Evolutionary conservation across 805 yeast species (phyloP).

Genomic region (Debaryomyces tyrocola): DNA sequence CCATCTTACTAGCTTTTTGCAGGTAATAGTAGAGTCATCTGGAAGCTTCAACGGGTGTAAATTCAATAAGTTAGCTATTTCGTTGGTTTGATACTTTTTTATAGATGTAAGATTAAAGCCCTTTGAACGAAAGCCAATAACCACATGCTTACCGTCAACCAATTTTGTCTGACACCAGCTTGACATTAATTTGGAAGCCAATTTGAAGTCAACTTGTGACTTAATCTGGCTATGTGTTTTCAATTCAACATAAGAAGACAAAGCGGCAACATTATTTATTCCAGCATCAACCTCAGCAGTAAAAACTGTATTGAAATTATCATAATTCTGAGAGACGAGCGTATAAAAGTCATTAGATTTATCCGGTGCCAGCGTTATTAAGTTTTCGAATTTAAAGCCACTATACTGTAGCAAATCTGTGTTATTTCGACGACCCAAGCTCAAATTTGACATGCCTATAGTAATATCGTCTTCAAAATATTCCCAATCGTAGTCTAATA

Average conservation of each 20-base stretch:
- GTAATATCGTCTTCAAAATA: constrained; percentile 3
- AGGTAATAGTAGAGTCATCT: constrained; percentile 7
- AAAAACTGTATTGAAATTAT: constrained; percentile 10
- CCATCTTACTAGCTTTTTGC: constrained; percentile 14
- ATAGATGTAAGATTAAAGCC: constrained; percentile 12
- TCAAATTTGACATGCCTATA: not conserved
- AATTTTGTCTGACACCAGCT: constrained; percentile 20
- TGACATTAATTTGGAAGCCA: constrained; percentile 6
- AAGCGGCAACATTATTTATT: constrained; percentile 3
- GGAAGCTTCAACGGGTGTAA: constrained; percentile 6
- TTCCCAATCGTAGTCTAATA: constrained; percentile 20
- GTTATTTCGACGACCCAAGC: not conserved
- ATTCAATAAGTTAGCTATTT: constrained; percentile 8
- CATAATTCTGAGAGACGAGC: constrained; percentile 11
- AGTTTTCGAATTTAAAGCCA: constrained; percentile 23
- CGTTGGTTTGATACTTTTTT: constrained; percentile 9
- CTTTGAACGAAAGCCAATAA: constrained; percentile 17
- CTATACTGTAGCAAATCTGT: constrained; percentile 14
- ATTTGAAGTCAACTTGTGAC: not conserved
- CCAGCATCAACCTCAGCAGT: constrained; percentile 27
- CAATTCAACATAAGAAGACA: constrained; percentile 19
- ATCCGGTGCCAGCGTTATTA: constrained; percentile 10
- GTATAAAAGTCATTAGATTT: constrained; percentile 12
- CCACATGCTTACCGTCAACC: constrained; percentile 12
- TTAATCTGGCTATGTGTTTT: constrained; percentile 16